Conservation (phyloP, 176 grass and related monocot genomes). For the Triticum monococcum region DNA sequence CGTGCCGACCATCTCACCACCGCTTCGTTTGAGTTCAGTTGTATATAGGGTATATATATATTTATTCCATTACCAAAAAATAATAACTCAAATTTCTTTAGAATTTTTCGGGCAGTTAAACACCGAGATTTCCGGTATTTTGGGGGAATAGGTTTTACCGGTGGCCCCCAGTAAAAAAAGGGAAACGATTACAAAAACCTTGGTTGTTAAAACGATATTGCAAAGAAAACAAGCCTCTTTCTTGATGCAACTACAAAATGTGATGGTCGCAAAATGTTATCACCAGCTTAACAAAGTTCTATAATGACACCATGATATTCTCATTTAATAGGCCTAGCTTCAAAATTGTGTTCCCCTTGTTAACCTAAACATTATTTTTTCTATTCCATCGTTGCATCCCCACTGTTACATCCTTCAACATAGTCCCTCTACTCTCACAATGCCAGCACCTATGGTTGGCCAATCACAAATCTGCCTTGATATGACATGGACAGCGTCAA, state of each 20-base stretch:
- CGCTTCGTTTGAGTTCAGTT: background rate
- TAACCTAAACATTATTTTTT: background rate
- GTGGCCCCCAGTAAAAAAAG: background rate
- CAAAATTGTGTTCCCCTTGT: background rate
- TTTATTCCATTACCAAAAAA: background rate
- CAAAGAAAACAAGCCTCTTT: background rate
- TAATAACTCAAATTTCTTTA: background rate
- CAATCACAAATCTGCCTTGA: background rate
- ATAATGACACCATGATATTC: background rate
- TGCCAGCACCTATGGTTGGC: background rate
- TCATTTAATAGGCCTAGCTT: background rate
- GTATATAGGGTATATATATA: background rate
- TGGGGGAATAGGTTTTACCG: background rate
- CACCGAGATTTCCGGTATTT: background rate
- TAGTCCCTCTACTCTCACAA: background rate
- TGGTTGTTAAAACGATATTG: background rate
- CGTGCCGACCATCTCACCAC: background rate
- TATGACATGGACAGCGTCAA: background rate
- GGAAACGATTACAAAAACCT: background rate
- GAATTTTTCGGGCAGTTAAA: background rate
- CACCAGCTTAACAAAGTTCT: background rate
- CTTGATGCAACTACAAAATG: slow-evolving; percentile 8
- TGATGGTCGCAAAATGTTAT: background rate
- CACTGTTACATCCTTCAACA: background rate
- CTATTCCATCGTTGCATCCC: background rate